Evolutionary conservation across 129 eudicot genomes (phyloP).

Genomic region (Tagetes patula): DNA sequence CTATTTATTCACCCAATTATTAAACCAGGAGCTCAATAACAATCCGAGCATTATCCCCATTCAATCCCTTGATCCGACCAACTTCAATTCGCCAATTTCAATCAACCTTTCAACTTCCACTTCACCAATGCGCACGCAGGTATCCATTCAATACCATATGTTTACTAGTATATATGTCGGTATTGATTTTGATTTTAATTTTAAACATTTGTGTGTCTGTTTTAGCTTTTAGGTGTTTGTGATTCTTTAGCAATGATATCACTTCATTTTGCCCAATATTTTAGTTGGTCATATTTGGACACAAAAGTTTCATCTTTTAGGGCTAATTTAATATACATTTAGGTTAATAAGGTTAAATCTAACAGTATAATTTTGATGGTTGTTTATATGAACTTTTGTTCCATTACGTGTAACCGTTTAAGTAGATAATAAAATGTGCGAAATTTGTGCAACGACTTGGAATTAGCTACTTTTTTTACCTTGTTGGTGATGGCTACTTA

Average conservation of each 20-base stretch:
- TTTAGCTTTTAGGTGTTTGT: not conserved
- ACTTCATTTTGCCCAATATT: constrained; percentile 8
- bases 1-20: not conserved
- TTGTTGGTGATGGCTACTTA: not conserved
- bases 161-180: not conserved
- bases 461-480: too few species aligned
- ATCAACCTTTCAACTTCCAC: constrained; percentile 20
- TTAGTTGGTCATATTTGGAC: constrained; percentile 4
- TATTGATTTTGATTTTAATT: not conserved
- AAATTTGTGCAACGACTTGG: too few species aligned
- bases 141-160: not conserved
- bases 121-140: constrained; percentile 34
- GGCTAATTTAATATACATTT: not conserved
- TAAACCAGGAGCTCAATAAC: constrained; percentile 29
- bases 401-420: not conserved
- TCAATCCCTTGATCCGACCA: constrained; percentile 27
- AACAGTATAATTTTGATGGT: not conserved
- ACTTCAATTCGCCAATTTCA: constrained; percentile 11
- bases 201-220: not conserved
- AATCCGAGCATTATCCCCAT: constrained; percentile 28
- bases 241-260: not conserved
- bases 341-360: not conserved
- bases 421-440: not conserved
- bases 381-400: not conserved
- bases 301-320: constrained; percentile 14